Evolutionary conservation across 495 filamentous ascomycete species (phyloP).

Genomic region (Annulohypoxylon stygium): DNA sequence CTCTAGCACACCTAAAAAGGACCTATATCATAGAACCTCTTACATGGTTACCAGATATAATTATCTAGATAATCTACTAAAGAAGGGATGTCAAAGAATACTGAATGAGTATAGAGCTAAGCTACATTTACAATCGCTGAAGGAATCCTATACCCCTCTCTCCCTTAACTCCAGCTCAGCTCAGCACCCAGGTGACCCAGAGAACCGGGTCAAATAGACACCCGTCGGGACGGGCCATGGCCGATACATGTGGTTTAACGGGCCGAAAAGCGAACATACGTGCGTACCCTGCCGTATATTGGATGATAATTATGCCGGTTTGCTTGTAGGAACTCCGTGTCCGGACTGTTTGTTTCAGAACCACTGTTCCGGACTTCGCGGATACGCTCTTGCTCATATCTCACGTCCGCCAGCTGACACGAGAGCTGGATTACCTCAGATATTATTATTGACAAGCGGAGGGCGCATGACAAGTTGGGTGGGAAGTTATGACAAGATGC

Average conservation of each 20-base stretch:
- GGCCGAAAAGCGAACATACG: constrained; percentile 3
- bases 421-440: not conserved
- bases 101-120: not conserved
- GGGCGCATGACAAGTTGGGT: not conserved
- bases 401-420: not conserved
- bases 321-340: not conserved
- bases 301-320: constrained; percentile 2
- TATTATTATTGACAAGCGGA: not conserved
- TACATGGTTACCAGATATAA: not conserved
- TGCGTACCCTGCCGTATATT: not conserved
- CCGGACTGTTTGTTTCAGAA: not conserved
- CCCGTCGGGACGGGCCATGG: constrained; percentile 2
- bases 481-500: not conserved
- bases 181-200: not conserved
- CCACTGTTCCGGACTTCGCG: not conserved
- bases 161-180: not conserved
- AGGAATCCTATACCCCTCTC: not conserved
- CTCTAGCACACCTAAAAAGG: not conserved
- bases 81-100: too few species aligned
- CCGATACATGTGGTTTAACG: not conserved
- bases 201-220: not conserved
- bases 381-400: not conserved
- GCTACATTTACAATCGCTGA: not conserved
- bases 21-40: not conserved
- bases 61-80: not conserved